Base-by-base conservation (phyloP, 2,329 filamentous ascomycete genomes). In the Diaporthe destruens region DNA sequence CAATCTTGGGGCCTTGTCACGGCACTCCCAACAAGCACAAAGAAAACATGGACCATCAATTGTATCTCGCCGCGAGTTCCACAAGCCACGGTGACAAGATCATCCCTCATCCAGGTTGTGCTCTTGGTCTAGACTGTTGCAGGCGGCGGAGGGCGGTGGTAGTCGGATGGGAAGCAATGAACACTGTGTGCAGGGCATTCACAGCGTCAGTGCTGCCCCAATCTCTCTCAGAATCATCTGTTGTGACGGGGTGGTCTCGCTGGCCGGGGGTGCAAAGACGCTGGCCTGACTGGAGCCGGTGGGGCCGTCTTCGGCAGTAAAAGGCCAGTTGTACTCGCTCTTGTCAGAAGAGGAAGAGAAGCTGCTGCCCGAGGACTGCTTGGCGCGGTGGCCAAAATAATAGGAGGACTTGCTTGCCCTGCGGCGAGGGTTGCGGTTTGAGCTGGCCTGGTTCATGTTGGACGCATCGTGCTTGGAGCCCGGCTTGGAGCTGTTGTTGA, bases 341-440 rank as follows among this genome's bases (percentile, higher is more conserved):
- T 66, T 66, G 32, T 66, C 61, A 29, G 61, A 66, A 18, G 44
- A 66, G 44, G 61, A 66, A 18, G 61, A 53, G 61, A 66, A 66
- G 47, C 61, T 66, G 61, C 61, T 39, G 14, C 61, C 47, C 32
- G 61, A 66, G 1, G 61, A 47, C 32, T 53, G 61, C 61, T 70
- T 70, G 56, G 56, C 53, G 34, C 68, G 55, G 25, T 61, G 68
- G 44, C 68, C 53, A 51, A 32, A 70, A 29, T 51, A 51, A n/a
- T 51, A 51, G 42, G 68, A 70, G 68, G 55, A 61, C 55, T 61
- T 59, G 55, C 55, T 70, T 56, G 47, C 49, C 44, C 68, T 70
- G 42, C 68, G 68, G 34, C 57, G 55, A 20, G 32, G 34, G 6
- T 39, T 39, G 16, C 68, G 68, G 68, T 6, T 32, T 39, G 55